phyloP scores from a whole-genome alignment of 306 rosid genomes.

The Echinosophora koreensis region DNA sequence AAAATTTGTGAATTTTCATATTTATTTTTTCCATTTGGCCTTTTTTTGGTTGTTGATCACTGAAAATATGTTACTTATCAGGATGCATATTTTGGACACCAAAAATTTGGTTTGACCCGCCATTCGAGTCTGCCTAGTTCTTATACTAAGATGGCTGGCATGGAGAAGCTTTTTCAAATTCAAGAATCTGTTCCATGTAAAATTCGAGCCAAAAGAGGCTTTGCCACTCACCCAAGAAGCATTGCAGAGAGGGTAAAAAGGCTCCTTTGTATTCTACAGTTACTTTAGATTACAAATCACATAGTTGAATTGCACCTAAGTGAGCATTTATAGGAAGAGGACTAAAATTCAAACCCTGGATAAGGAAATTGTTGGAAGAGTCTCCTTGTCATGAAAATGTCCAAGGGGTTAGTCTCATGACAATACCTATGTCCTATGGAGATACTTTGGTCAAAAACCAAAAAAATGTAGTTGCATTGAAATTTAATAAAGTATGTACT shows the following conservation, averaged over 20 bases:
- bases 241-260: slow-evolving; percentile 90
- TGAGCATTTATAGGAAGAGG: not conserved
- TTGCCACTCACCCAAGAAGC: slow-evolving; percentile 97
- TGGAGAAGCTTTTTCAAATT: slow-evolving; percentile 58
- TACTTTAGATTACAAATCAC: not conserved
- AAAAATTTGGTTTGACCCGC: slow-evolving; percentile 58
- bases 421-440: not conserved
- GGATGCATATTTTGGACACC: slow-evolving; percentile 58
- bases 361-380: not conserved
- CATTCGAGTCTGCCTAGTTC: slow-evolving; percentile 76
- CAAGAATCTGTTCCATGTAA: slow-evolving; percentile 78
- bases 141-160: slow-evolving; percentile 53
- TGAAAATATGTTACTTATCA: slow-evolving; percentile 40
- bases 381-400: not conserved
- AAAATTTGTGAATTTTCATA: not conserved
- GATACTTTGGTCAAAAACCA: not conserved
- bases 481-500: not conserved
- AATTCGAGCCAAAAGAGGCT: slow-evolving; percentile 93
- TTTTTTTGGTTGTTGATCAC: not conserved
- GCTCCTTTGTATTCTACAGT: not conserved
- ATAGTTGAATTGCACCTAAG: not conserved
- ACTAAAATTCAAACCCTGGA: not conserved
- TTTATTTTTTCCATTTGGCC: not conserved
- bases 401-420: not conserved
- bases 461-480: not conserved